Conservation (phyloP, 2,329 filamentous ascomycete genomes). For the Fusarium pininemorale region DNA sequence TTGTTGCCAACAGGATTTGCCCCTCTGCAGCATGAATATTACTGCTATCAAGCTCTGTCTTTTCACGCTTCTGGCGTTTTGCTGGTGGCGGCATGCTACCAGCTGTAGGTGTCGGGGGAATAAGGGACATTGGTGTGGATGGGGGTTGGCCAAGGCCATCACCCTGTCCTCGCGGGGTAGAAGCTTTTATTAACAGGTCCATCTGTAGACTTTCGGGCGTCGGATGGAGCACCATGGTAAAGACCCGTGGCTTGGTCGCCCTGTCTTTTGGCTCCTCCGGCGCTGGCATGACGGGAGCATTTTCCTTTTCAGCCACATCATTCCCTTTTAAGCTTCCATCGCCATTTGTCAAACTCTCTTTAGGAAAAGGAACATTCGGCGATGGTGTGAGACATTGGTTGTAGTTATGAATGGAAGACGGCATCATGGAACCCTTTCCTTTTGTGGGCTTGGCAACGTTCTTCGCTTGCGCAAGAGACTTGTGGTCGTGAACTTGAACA, state of each 20-base stretch:
- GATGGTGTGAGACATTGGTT: constrained; percentile 92
- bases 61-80: constrained; percentile 75
- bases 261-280: constrained; percentile 55
- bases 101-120: constrained; percentile 70
- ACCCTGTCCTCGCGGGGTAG: constrained; percentile 66
- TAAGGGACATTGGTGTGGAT: constrained; percentile 69
- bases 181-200: constrained; percentile 80
- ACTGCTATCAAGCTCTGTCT: constrained; percentile 78
- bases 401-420: constrained; percentile 92
- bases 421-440: constrained; percentile 68
- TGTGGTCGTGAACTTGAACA: constrained; percentile 91
- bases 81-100: constrained; percentile 67
- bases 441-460: constrained; percentile 61
- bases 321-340: constrained; percentile 38
- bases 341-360: constrained; percentile 57
- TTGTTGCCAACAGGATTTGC: constrained; percentile 76
- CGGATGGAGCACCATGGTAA: constrained; percentile 84
- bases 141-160: constrained; percentile 65
- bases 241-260: constrained; percentile 65
- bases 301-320: constrained; percentile 57
- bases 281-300: constrained; percentile 61
- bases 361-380: constrained; percentile 80
- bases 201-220: constrained; percentile 78
- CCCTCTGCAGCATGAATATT: constrained; percentile 81
- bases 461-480: constrained; percentile 69